phyloP scores from a whole-genome alignment of 345 rosid genomes.

The Reutealis trisperma region DNA sequence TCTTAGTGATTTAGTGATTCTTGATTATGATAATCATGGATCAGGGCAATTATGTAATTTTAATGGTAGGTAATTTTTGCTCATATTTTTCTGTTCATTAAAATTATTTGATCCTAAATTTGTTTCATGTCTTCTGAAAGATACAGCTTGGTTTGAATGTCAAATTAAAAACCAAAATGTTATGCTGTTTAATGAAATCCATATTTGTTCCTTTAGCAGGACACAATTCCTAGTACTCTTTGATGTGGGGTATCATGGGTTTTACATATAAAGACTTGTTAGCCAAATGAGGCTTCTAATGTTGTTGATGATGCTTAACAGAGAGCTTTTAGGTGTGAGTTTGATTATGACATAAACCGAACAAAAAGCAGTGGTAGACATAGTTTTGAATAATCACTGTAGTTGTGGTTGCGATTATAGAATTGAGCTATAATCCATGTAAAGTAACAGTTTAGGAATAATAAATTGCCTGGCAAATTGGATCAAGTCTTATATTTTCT shows the following conservation, averaged over 20 bases:
- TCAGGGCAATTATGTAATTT: background rate
- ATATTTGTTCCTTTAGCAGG: too few species aligned
- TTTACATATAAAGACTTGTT: background rate
- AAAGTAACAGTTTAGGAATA: too few species aligned
- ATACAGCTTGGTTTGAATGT: background rate
- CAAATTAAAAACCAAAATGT: background rate
- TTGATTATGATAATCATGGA: background rate
- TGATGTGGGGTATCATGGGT: too few species aligned
- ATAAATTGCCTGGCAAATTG: too few species aligned
- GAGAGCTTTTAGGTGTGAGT: background rate
- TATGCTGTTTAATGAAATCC: too few species aligned
- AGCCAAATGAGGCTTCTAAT: background rate
- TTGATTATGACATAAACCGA: background rate
- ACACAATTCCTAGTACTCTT: too few species aligned
- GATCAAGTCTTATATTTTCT: too few species aligned
- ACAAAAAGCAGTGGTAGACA: background rate
- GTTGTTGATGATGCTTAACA: background rate
- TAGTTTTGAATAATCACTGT: background rate
- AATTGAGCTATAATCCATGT: too few species aligned
- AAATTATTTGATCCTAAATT: background rate
- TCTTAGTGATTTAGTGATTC: background rate
- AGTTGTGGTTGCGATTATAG: background rate
- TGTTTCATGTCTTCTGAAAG: background rate
- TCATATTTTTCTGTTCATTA: background rate
- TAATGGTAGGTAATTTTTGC: background rate